phyloP scores from a whole-genome alignment of 768 basidiomycete genomes.

The Boletus rex-veris region DNA sequence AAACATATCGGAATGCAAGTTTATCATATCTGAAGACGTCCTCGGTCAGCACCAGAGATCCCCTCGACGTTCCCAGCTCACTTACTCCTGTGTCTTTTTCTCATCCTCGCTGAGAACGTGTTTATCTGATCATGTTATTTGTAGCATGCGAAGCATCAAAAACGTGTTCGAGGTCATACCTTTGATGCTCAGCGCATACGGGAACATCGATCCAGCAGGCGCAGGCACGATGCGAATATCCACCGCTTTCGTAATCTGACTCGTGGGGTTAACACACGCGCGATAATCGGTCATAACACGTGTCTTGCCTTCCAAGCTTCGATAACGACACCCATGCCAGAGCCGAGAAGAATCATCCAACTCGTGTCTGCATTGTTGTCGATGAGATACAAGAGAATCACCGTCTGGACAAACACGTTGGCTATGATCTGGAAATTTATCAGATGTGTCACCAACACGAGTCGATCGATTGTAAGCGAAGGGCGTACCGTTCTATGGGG shows the following conservation, averaged over 20 bases:
- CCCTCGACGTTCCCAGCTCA: conserved; percentile 22
- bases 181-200: conserved; percentile 79
- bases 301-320: conserved; percentile 89
- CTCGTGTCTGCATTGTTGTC: conserved; percentile 95
- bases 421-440: conserved; percentile 60
- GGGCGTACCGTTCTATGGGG: conserved; percentile 50
- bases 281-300: conserved; percentile 5
- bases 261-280: conserved; percentile 14
- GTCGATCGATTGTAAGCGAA: conserved; percentile 8
- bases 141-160: conserved; percentile 8
- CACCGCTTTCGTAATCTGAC: conserved; percentile 83
- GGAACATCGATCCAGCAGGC: conserved; percentile 61
- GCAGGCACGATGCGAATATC: conserved; percentile 71
- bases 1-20: conserved; percentile 92
- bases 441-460: conserved; percentile 12
- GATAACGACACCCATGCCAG: conserved; percentile 74
- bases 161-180: conserved; percentile 43
- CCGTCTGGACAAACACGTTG: conserved; percentile 89
- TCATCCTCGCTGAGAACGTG: conserved; percentile 96
- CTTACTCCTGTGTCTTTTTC: conserved; percentile 94
- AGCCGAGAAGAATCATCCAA: conserved; percentile 95
- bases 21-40: conserved; percentile 66
- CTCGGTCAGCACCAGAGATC: conserved; percentile 6
- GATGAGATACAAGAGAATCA: conserved; percentile 89
- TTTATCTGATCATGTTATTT: conserved; percentile 57